Evolutionary conservation across 2,329 filamentous ascomycete genomes (phyloP).

Genomic region (Aspergillus niger): DNA sequence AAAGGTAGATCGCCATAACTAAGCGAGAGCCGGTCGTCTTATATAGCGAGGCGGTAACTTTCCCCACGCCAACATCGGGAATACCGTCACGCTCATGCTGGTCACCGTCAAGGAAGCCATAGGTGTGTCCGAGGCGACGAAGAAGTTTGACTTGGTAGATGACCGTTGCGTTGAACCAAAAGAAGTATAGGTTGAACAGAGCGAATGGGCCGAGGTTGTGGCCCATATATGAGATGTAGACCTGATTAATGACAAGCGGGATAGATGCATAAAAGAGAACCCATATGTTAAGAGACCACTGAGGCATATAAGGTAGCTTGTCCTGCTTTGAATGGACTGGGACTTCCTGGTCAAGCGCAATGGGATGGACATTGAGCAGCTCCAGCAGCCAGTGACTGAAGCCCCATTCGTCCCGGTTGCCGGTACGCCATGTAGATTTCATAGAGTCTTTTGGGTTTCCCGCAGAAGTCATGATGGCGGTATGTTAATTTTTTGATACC

Average conservation of each 20-base stretch:
- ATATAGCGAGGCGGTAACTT: slow-evolving; percentile 15
- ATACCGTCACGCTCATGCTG: slow-evolving; percentile 21
- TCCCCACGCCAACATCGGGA: slow-evolving; percentile 19
- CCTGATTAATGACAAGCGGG: slow-evolving; percentile 19
- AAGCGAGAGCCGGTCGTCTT: slow-evolving; percentile 18
- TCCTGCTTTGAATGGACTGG: slow-evolving; percentile 20
- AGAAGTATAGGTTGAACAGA: slow-evolving; percentile 17
- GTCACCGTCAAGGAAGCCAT: slow-evolving; percentile 21
- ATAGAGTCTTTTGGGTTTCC: slow-evolving; percentile 33
- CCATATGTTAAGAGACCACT: slow-evolving; percentile 17
- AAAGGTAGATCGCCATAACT: slow-evolving; percentile 14
- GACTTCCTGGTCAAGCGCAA: slow-evolving; percentile 28
- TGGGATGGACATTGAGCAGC: slow-evolving; percentile 28
- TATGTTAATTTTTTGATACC: background rate
- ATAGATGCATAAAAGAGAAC: slow-evolving; percentile 16
- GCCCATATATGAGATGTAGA: slow-evolving; percentile 14
- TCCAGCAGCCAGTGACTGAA: slow-evolving; percentile 30
- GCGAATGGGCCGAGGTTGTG: slow-evolving; percentile 10
- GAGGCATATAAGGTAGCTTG: slow-evolving; percentile 18
- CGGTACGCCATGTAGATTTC: slow-evolving; percentile 34
- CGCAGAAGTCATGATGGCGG: slow-evolving; percentile 24
- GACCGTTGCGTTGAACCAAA: slow-evolving; percentile 12
- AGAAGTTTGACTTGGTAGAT: slow-evolving; percentile 17
- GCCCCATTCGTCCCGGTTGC: slow-evolving; percentile 28
- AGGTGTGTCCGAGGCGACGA: slow-evolving; percentile 14